Evolutionary conservation across 768 basidiomycete genomes (phyloP), one percentile per base, ranked within the genome.

Genomic region (Suillus sp.): DNA sequence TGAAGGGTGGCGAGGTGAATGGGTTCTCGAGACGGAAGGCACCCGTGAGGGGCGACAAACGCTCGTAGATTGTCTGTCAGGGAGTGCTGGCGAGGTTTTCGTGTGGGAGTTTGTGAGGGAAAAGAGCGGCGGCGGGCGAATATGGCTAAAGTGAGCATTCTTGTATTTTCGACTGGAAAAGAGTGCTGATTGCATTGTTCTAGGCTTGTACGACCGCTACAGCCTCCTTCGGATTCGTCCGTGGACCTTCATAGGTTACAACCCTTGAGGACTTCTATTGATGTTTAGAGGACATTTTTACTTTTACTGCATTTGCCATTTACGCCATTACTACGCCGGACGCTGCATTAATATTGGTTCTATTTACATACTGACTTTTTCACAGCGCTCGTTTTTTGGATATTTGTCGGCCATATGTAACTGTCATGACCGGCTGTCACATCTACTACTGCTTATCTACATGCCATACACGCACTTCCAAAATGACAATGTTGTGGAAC

Each of bases 11-110:
- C 78, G 81, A 37, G 88, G 88, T 10, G 89, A 92, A 66, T 92
- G 92, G 91, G 77, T 91, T 16, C 78, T 93, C n/a, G 89, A 93
- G 73, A 87, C 85, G 1, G 89, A 91, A 60, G 92, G 91, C 1
- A 93, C 91, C 20, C 78, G 75, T 37, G 90, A 91, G 70, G 89
- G 88, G 6, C 78, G 83, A 51, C 79, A 84, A 70, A 71, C 77
- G 2, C 72, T 91, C 47, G 64, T 88, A n/a, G 81, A 86, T 64
- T 86, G 85, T 68, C 74, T 89, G 14, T 69, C 73, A 1, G 72
- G 74, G 42, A 62, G 60, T 2, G 70, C 74, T 3, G 82, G 83
- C 0, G 75, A 68, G 67, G 65, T 62, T 14, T 75, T 76, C 34
- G 67, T 72, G 45, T 83, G 82, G 87, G 85, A 89, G 73, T 68